These are phyloP conservation scores for Dictyostelium purpureum DNA, from an alignment of 78 protist genomes.

Conservation along the genomic window DNA sequence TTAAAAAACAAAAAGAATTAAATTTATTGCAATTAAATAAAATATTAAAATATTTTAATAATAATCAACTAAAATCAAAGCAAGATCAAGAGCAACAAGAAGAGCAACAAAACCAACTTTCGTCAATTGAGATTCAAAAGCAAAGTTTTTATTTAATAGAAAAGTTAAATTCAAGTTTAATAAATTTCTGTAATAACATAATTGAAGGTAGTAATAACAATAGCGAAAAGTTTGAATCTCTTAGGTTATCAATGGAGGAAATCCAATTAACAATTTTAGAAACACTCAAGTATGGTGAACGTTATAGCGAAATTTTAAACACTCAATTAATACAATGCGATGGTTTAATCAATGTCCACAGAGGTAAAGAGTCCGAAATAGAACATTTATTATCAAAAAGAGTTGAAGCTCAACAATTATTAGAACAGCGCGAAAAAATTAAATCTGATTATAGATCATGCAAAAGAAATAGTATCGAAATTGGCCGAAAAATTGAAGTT, in stretches of 20 bases:
- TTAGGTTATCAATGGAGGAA: conserved; percentile 41
- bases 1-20: conserved; percentile 11
- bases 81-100: background rate
- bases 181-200: background rate
- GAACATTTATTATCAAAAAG: background rate
- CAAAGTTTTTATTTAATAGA: conserved; percentile 5
- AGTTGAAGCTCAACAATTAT: background rate
- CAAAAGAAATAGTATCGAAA: conserved; percentile 34
- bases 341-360: background rate
- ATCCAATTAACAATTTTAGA: conserved; percentile 12
- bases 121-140: background rate
- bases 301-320: background rate
- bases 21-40: background rate
- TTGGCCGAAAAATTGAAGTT: conserved; percentile 51
- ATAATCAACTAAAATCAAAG: background rate
- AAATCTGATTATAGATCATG: conserved; percentile 17
- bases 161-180: background rate
- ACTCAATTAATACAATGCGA: background rate
- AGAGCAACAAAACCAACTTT: background rate
- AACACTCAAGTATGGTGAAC: conserved; percentile 5
- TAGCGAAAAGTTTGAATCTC: background rate
- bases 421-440: conserved; percentile 36
- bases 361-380: conserved; percentile 4
- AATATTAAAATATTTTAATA: background rate
- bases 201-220: background rate